Base-by-base conservation (phyloP, 768 basidiomycete genomes). In the Tricholoma flavovirens region DNA sequence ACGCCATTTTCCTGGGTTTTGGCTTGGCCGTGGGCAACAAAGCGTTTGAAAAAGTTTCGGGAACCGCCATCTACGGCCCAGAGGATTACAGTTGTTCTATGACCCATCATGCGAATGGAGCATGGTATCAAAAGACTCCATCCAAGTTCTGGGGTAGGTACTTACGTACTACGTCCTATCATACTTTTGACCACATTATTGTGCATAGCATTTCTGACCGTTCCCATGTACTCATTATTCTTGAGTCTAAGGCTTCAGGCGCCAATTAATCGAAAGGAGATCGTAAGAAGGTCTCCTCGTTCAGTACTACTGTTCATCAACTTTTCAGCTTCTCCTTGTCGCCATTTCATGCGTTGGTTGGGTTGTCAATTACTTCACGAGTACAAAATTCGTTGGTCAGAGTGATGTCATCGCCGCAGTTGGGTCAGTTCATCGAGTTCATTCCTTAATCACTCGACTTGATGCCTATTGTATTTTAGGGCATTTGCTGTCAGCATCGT, bases 401-500 rank as follows among this genome's bases (percentile, higher is more conserved):
- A 79, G 77, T 55, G 90, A 94, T 66, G 85, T 93, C 66, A 84
- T 80, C 30, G 86, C 89, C 4, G 88, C 89, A 2, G 80, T 90
- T 55, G 91, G 86, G 76, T 82, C 57, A 19, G 75, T 69, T 17
- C 14, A 3, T 32, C 35, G 6, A 2, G 21, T 15, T 17, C n/a
- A 3, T 5, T 26, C 24, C 3, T 26, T 11, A 38, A 6, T 6
- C 8, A 42, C 0, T 19, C 19, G 29, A 21, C 10, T 12, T 9
- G 11, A 46, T 43, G 49, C 32, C 21, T 32, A 24, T 49, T 24
- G 43, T 48, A 14, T 51, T 14, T n/a, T 60, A 83, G 88, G 14
- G 86, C 88, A 1, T 90, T 94, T 63, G 83, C 86, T 0, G 90
- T 93, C 40, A 91, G 91, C 7, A 73, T 92, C 54, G 74, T 91